These are phyloP conservation scores for Garcia nutans DNA, from an alignment of 345 rosid species.

Conservation along the genomic window DNA sequence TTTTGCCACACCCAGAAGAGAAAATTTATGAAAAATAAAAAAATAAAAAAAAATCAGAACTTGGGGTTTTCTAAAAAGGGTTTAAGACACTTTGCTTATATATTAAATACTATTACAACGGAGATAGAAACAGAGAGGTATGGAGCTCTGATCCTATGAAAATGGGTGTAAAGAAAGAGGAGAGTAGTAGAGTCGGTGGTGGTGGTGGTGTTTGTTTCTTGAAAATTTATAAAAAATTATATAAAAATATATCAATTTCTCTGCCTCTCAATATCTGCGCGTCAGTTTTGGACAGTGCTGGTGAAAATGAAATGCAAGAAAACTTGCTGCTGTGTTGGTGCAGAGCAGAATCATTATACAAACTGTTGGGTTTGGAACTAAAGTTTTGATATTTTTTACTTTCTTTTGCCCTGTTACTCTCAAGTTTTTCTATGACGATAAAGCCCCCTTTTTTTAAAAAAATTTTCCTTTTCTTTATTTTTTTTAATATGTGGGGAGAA, in stretches of 20 bases:
- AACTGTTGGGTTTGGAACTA: neutral
- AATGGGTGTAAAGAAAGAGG: neutral
- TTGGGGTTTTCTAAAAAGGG: neutral
- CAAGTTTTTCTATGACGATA: neutral
- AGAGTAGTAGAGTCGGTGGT: neutral
- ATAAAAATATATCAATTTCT: neutral
- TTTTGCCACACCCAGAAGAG: conserved; percentile 23
- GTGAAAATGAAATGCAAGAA: conserved; percentile 22
- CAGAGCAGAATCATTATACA: conserved; percentile 16
- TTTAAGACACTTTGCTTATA: neutral
- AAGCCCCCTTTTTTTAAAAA: too few species aligned
- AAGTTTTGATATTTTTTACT: neutral
- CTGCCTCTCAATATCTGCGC: conserved; percentile 23
- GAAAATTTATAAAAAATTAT: neutral
- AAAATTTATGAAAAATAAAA: neutral
- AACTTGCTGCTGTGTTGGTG: conserved; percentile 7
- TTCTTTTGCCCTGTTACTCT: neutral
- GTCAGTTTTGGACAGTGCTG: conserved; percentile 24
- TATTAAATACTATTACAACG: neutral
- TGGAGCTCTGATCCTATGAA: neutral
- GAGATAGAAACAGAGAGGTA: neutral
- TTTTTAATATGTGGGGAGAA: too few species aligned
- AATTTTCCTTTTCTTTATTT: too few species aligned
- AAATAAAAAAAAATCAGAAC: neutral
- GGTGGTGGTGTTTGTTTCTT: neutral